A percentile compares a stretch with the other conserved stretches of the same genome.
These are phyloP conservation scores for Solanum appendiculatum DNA, from an alignment of 257 asterid species.

Conservation along the genomic window DNA sequence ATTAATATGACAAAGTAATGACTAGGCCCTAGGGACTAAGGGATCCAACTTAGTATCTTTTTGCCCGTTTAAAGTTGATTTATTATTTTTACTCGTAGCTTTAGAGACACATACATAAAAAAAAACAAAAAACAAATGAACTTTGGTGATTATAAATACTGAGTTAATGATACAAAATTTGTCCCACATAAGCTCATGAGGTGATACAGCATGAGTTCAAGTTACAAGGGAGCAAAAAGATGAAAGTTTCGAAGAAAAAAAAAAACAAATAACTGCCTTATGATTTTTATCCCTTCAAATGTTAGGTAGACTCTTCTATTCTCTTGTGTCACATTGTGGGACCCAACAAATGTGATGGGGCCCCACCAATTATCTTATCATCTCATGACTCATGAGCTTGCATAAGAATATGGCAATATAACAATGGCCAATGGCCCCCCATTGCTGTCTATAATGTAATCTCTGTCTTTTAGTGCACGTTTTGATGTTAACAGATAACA, in stretches of 20 bases:
- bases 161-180: background rate
- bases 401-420: background rate
- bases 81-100: too few species aligned
- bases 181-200: accelerated
- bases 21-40: too few species aligned
- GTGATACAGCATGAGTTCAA: background rate
- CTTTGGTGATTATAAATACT: too few species aligned
- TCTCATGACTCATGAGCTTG: background rate
- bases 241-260: too few species aligned
- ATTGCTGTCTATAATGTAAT: background rate
- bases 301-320: background rate
- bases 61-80: too few species aligned
- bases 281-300: background rate
- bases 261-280: too few species aligned
- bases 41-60: background rate
- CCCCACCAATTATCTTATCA: background rate
- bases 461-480: constrained; percentile 16
- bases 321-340: background rate
- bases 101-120: background rate
- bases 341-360: background rate
- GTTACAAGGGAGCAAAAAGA: background rate
- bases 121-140: too few species aligned
- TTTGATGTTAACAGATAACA: constrained; percentile 24
- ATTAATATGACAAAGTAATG: background rate
- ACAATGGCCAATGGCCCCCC: background rate